Evolutionary conservation across 305 asterid genomes (phyloP).

Genomic region (Andrographis paniculata): DNA sequence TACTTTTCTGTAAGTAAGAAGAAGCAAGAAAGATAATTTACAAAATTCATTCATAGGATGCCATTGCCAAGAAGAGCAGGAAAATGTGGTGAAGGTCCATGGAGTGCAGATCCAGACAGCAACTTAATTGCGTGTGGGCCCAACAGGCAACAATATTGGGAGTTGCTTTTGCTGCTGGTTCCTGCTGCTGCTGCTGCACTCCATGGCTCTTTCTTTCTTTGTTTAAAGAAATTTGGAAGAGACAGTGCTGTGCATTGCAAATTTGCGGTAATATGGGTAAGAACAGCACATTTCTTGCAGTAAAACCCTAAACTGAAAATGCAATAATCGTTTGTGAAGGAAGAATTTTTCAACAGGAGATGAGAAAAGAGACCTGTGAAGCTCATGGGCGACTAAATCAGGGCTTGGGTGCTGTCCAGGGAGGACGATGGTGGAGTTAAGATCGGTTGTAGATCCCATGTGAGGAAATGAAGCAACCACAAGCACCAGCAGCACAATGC

Average conservation of each 20-base stretch:
- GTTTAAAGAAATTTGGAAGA: no score
- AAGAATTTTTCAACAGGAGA: no score
- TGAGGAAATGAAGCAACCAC: slow-evolving; percentile 8
- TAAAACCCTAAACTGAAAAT: no score
- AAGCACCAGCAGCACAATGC: slow-evolving; percentile 25
- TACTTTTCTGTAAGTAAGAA: slow-evolving; percentile 43
- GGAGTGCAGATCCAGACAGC: background rate
- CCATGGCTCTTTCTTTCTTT: background rate
- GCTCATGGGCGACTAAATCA: slow-evolving; percentile 34
- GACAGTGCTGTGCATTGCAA: no score
- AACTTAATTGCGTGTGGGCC: no score
- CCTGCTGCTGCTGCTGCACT: background rate
- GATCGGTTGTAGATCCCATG: slow-evolving; percentile 11
- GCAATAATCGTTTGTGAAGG: no score
- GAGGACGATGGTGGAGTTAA: slow-evolving; percentile 25
- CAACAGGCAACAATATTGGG: no score
- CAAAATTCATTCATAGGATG: slow-evolving; percentile 25
- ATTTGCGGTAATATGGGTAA: no score
- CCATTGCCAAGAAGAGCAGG: slow-evolving; percentile 26
- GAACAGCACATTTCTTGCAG: no score
- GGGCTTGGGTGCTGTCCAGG: slow-evolving; percentile 56
- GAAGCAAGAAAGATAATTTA: background rate
- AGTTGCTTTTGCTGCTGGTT: no score
- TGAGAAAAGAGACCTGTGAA: no score
- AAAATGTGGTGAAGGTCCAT: slow-evolving; percentile 15